These are phyloP conservation scores for Candida jianshihensis DNA, from an alignment of 805 yeast genomes.

Conservation along the genomic window DNA sequence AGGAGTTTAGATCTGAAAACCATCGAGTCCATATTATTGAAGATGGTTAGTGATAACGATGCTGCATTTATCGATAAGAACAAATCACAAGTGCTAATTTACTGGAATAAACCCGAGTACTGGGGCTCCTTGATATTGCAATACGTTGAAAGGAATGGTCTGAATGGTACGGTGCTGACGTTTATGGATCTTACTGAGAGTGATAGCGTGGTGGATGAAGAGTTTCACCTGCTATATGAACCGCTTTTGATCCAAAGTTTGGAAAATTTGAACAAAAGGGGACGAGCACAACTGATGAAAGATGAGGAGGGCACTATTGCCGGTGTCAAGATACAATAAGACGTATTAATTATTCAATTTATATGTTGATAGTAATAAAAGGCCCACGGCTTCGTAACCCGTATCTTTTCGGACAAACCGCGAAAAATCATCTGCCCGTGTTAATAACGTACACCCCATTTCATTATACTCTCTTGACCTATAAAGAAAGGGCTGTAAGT, in stretches of 20 bases:
- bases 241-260: slow-evolving; percentile 47
- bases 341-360: too few relatives aligned
- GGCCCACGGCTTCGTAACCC: too few relatives aligned
- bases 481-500: too few relatives aligned
- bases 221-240: slow-evolving; percentile 57
- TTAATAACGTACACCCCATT: too few relatives aligned
- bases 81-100: slow-evolving; percentile 38
- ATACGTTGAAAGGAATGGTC: slow-evolving; percentile 76
- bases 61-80: slow-evolving; percentile 46
- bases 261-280: slow-evolving; percentile 52
- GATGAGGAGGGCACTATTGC: slow-evolving; percentile 60
- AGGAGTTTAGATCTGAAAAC: slow-evolving; percentile 50
- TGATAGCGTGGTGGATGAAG: slow-evolving; percentile 48
- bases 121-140: slow-evolving; percentile 61
- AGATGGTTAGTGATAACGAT: slow-evolving; percentile 47
- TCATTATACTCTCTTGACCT: too few relatives aligned
- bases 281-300: slow-evolving; percentile 67
- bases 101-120: slow-evolving; percentile 63
- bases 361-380: too few relatives aligned
- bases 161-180: slow-evolving; percentile 69
- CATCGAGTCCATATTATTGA: slow-evolving; percentile 45
- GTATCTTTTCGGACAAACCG: too few relatives aligned
- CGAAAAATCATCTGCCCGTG: too few relatives aligned
- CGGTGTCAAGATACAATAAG: slow-evolving; percentile 69
- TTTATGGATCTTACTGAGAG: slow-evolving; percentile 71